A percentile compares a stretch with the other conserved stretches of the same genome.
Conservation (phyloP, 352 stramenopile genomes). For the Pilasporangium apinafurcum region DNA sequence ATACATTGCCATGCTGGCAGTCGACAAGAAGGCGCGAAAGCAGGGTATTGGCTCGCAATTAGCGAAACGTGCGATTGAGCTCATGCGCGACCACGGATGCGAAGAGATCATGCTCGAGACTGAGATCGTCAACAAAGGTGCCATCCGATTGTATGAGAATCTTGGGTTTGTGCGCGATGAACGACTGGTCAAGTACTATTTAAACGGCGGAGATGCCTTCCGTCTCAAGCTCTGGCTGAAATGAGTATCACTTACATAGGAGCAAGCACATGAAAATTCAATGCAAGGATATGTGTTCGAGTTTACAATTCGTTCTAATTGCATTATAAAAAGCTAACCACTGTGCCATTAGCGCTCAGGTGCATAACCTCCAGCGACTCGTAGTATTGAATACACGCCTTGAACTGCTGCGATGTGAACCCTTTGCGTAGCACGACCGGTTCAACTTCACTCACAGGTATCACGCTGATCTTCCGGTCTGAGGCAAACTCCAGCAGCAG, state of each 20-base stretch:
- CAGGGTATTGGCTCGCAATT: constrained; percentile 89
- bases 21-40: constrained; percentile 87
- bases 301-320: constrained; percentile 1
- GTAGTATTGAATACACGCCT: constrained; percentile 94
- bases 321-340: constrained; percentile 41
- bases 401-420: constrained; percentile 94
- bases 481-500: constrained; percentile 93
- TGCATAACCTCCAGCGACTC: constrained; percentile 82
- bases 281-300: background rate
- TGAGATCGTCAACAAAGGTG: constrained; percentile 89
- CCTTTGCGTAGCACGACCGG: constrained; percentile 95
- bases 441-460: constrained; percentile 88
- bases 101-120: constrained; percentile 92
- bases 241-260: constrained; percentile 16
- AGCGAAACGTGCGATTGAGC: constrained; percentile 81
- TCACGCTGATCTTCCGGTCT: constrained; percentile 56
- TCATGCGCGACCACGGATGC: constrained; percentile 78
- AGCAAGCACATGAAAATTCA: no score
- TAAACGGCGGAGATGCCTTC: constrained; percentile 93
- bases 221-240: constrained; percentile 90
- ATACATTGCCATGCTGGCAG: constrained; percentile 95
- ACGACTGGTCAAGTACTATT: constrained; percentile 93
- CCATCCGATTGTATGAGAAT: constrained; percentile 92
- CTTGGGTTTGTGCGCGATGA: constrained; percentile 92
- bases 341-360: constrained; percentile 68